A percentile compares a stretch with the other conserved stretches of the same genome.
phyloP scores from a whole-genome alignment of 1,284 basidiomycete species.

The Cutaneotrichosporon dermatis region DNA sequence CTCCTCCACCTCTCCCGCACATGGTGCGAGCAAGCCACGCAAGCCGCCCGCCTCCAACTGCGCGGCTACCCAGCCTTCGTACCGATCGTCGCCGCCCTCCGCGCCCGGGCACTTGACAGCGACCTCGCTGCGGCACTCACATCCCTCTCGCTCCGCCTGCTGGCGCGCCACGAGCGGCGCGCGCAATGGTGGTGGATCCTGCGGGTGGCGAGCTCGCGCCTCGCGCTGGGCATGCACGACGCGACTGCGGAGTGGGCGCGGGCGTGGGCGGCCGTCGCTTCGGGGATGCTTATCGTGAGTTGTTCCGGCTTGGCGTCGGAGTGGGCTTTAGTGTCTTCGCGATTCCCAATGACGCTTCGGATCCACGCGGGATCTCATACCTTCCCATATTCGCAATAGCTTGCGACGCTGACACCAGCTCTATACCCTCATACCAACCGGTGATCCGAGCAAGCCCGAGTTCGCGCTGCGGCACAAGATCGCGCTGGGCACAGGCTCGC shows the following conservation, averaged over 20 bases:
- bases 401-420: conserved; percentile 14
- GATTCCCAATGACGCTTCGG: too few species aligned
- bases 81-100: conserved; percentile 12
- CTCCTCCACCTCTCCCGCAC: conserved; percentile 23
- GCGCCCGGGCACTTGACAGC: conserved; percentile 34
- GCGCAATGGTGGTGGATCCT: conserved; percentile 40
- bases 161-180: conserved; percentile 22
- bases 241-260: conserved; percentile 18
- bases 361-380: too few species aligned
- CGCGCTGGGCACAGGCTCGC: background rate
- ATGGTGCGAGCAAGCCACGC: conserved; percentile 31
- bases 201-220: conserved; percentile 2
- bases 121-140: conserved; percentile 31
- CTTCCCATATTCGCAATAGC: too few species aligned
- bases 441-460: conserved; percentile 5
- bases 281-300: conserved; percentile 34
- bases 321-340: too few species aligned
- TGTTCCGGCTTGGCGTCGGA: too few species aligned
- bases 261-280: conserved; percentile 23
- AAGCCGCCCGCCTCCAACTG: conserved; percentile 17
- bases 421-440: conserved; percentile 10
- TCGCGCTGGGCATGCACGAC: background rate
- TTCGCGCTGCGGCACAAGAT: conserved; percentile 19
- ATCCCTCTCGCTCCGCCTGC: conserved; percentile 25
- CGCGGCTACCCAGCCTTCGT: conserved; percentile 2